These are phyloP conservation scores for Botrytis squamosa DNA, from an alignment of 2,329 filamentous ascomycete genomes.

Conservation along the genomic window DNA sequence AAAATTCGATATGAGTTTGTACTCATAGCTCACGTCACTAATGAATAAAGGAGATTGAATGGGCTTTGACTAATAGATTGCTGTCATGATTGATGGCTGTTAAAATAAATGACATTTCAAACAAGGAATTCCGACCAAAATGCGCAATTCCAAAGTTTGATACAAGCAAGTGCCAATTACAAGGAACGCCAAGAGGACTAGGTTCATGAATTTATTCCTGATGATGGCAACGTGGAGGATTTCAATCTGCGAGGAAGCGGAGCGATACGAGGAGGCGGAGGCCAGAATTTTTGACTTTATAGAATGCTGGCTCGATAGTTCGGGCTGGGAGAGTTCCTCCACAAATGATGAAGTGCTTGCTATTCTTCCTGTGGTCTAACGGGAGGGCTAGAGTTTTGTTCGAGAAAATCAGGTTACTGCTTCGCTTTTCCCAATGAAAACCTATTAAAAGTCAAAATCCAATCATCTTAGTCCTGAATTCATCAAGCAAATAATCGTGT, in stretches of 20 bases:
- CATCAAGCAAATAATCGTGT: too few relatives aligned
- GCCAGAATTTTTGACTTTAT: neutral
- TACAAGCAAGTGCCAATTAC: neutral
- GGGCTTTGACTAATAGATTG: fast-evolving
- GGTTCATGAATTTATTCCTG: neutral
- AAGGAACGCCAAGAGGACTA: neutral
- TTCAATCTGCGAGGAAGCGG: neutral
- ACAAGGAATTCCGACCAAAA: too few relatives aligned
- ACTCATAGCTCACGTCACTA: neutral
- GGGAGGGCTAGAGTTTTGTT: neutral
- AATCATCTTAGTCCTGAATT: fast-evolving
- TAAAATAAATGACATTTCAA: too few relatives aligned
- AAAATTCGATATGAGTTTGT: neutral
- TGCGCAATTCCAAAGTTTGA: neutral
- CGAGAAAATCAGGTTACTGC: neutral
- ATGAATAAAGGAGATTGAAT: fast-evolving
- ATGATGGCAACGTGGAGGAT: neutral
- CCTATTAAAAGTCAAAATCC: fast-evolving
- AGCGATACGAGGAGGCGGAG: neutral
- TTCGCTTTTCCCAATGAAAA: neutral
- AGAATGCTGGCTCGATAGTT: neutral
- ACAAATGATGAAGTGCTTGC: neutral
- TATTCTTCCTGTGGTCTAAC: neutral
- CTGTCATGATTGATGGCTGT: neutral
- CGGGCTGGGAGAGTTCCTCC: neutral